Percentiles rank a stretch among this genome's conserved stretches.
Conservation (phyloP, 106 monocot species). For the Dioscorea alata region DNA sequence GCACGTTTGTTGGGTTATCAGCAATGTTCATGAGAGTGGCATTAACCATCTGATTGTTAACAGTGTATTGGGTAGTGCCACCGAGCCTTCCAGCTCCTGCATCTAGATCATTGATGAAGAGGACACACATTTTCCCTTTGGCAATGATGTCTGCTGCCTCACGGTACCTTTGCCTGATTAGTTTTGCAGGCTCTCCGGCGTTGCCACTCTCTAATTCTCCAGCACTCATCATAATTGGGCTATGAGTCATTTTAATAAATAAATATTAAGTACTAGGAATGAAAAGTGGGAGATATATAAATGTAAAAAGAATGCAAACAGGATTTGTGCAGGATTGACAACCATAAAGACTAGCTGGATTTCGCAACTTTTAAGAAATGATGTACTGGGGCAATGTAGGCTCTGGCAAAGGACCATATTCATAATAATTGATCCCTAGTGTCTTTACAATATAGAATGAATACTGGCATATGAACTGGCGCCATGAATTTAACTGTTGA, state of each 20-base stretch:
- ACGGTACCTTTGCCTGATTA: constrained; percentile 60
- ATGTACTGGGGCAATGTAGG: too few species aligned
- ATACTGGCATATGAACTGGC: too few species aligned
- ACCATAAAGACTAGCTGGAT: too few species aligned
- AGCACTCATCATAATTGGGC: constrained; percentile 57
- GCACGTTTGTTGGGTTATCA: constrained; percentile 47
- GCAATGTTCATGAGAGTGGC: constrained; percentile 60
- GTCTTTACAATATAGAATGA: too few species aligned
- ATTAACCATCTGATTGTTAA: constrained; percentile 62
- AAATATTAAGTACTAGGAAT: too few species aligned
- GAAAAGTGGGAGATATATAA: too few species aligned
- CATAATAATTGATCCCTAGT: too few species aligned
- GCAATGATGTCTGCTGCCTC: constrained; percentile 50
- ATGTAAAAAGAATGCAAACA: too few species aligned
- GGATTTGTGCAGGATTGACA: too few species aligned
- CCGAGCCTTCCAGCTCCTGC: constrained; percentile 60
- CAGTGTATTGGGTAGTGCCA: constrained; percentile 65
- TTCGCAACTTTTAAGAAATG: too few species aligned
- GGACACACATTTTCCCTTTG: constrained; percentile 45
- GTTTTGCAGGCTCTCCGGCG: constrained; percentile 49
- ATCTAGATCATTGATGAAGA: constrained; percentile 71
- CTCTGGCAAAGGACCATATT: too few species aligned
- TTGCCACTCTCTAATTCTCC: constrained; percentile 52
- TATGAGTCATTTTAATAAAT: not conserved
- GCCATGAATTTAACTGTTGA: too few species aligned